Conservation (phyloP, 139 green algal genomes). For the Chlorella vulgaris region DNA sequence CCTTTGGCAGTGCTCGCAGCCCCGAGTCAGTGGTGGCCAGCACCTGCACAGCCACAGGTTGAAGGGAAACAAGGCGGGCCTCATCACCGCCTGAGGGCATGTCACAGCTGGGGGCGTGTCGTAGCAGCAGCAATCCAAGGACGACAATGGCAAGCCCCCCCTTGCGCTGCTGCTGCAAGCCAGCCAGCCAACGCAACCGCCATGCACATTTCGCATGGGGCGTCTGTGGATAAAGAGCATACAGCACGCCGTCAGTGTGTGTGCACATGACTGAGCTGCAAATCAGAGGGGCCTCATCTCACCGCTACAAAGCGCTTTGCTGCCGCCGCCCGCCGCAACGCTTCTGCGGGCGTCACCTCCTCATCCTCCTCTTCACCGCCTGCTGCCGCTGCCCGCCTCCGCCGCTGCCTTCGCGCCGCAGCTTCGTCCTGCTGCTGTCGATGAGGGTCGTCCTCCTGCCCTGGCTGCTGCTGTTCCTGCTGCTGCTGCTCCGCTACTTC, state of each 20-base stretch:
- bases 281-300: background rate
- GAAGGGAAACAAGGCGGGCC: background rate
- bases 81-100: background rate
- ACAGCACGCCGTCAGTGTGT: background rate
- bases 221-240: too few species aligned
- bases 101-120: background rate
- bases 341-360: background rate
- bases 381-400: background rate
- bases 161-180: too few species aligned
- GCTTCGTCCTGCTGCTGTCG: background rate
- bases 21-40: conserved; percentile 34
- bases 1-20: conserved; percentile 22
- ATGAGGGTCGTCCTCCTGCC: background rate
- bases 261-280: background rate
- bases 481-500: background rate
- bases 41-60: background rate
- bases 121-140: background rate
- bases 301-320: background rate
- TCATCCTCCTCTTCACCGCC: background rate
- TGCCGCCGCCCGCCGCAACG: background rate
- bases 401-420: background rate
- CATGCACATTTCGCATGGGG: too few species aligned
- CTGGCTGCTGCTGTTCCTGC: conserved; percentile 3
- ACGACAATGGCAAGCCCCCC: too few species aligned
- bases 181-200: too few species aligned